These are phyloP conservation scores for Vitis hybrid DNA, from an alignment of 177 flowering plant species.

Conservation along the genomic window DNA sequence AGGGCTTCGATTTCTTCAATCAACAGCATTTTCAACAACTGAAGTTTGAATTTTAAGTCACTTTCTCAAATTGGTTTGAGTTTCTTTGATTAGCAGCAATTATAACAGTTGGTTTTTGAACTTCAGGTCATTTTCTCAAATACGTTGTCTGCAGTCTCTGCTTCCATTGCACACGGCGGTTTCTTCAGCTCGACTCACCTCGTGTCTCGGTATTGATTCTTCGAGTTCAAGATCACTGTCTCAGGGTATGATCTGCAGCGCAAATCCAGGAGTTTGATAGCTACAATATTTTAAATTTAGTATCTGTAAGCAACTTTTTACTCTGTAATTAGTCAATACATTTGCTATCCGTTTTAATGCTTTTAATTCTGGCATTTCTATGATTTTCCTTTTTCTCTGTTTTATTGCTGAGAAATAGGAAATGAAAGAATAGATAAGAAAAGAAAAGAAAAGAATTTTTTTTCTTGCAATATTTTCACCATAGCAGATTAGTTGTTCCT, in stretches of 20 bases:
- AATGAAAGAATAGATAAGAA: not conserved
- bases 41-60: not conserved
- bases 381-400: not conserved
- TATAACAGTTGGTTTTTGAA: constrained; percentile 6
- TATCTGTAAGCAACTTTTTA: constrained; percentile 60
- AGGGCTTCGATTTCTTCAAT: not conserved
- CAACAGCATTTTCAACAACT: not conserved
- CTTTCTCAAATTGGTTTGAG: not conserved
- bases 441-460: too few relatives aligned
- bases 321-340: constrained; percentile 1
- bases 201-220: constrained; percentile 79
- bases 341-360: not conserved
- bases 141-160: constrained; percentile 67
- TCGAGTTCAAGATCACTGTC: constrained; percentile 63
- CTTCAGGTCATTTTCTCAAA: constrained; percentile 53
- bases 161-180: constrained; percentile 81
- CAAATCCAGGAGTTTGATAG: constrained; percentile 84
- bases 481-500: too few relatives aligned
- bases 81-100: not conserved
- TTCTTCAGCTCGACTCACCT: constrained; percentile 78
- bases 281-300: constrained; percentile 28
- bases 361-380: constrained; percentile 8
- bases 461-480: too few relatives aligned
- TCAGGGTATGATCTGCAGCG: constrained; percentile 88
- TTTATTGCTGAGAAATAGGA: not conserved